Percentiles rank a stretch among this genome's conserved stretches.
These are phyloP conservation scores for Boletus sensibilis DNA, from an alignment of 768 basidiomycete genomes.

Conservation along the genomic window DNA sequence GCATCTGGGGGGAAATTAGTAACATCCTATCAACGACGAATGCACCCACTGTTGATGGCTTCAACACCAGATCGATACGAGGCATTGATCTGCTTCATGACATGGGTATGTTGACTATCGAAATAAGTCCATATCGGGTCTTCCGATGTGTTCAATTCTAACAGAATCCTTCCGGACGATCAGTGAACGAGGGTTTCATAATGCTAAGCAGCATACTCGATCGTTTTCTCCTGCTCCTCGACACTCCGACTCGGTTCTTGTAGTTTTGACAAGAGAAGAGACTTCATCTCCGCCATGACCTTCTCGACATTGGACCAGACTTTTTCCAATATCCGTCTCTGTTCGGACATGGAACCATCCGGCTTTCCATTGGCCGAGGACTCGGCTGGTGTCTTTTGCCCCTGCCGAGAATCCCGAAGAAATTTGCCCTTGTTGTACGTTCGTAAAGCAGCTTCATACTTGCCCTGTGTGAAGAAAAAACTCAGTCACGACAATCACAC, in stretches of 20 bases:
- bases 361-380: slow-evolving; percentile 55
- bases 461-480: slow-evolving; percentile 56
- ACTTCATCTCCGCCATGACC: slow-evolving; percentile 90
- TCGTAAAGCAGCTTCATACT: slow-evolving; percentile 89
- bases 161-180: slow-evolving; percentile 60
- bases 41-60: slow-evolving; percentile 45
- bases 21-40: slow-evolving; percentile 2
- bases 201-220: slow-evolving; percentile 63
- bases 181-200: slow-evolving; percentile 3
- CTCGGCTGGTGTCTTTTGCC: slow-evolving; percentile 74
- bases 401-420: slow-evolving; percentile 85
- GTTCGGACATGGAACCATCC: slow-evolving; percentile 62
- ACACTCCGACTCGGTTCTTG: slow-evolving; percentile 76
- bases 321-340: slow-evolving; percentile 91
- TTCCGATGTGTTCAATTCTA: slow-evolving; percentile 82
- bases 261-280: slow-evolving; percentile 70
- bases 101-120: slow-evolving; percentile 87
- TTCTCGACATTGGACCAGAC: slow-evolving; percentile 95
- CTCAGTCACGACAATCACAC: background rate
- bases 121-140: slow-evolving; percentile 97
- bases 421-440: slow-evolving; percentile 98
- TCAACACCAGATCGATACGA: slow-evolving; percentile 53
- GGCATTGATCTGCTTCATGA: slow-evolving; percentile 73
- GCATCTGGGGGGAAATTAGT: slow-evolving; percentile 38
- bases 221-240: slow-evolving; percentile 95